A percentile compares a stretch with the other conserved stretches of the same genome.
Evolutionary conservation across 78 protist species (phyloP).

Genomic region (Dictyostelium citrinum): DNA sequence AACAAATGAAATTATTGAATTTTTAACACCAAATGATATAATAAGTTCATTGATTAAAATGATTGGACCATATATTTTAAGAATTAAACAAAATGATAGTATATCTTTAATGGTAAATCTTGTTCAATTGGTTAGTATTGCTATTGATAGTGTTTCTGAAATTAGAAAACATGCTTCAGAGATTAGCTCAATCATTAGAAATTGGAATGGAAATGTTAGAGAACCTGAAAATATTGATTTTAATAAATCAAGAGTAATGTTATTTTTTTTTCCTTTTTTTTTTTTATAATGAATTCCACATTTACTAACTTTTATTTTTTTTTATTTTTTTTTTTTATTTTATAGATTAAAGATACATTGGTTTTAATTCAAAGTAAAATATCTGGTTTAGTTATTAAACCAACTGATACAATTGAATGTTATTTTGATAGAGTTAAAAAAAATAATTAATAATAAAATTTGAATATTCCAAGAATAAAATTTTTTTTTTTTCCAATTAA

Average conservation of each 20-base stretch:
- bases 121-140: not conserved
- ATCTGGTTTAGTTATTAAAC: not conserved
- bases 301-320: too few species aligned
- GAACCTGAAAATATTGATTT: slow-evolving; percentile 50
- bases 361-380: slow-evolving; percentile 51
- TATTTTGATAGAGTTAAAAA: not conserved
- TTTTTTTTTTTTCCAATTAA: not conserved
- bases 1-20: not conserved
- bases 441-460: too few species aligned
- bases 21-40: not conserved
- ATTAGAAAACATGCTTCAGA: not conserved
- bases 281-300: not conserved
- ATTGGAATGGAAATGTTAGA: slow-evolving; percentile 18
- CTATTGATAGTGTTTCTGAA: not conserved
- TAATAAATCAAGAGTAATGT: slow-evolving; percentile 54
- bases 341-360: slow-evolving; percentile 36
- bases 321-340: not conserved
- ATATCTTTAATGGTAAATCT: not conserved
- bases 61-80: slow-evolving; percentile 7
- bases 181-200: not conserved
- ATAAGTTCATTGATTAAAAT: not conserved
- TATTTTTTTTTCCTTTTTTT: not conserved
- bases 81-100: slow-evolving; percentile 20
- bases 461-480: too few species aligned
- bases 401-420: not conserved